Base-by-base conservation (phyloP, 2,329 filamentous ascomycete genomes). In the Aspergillus amoenus region DNA sequence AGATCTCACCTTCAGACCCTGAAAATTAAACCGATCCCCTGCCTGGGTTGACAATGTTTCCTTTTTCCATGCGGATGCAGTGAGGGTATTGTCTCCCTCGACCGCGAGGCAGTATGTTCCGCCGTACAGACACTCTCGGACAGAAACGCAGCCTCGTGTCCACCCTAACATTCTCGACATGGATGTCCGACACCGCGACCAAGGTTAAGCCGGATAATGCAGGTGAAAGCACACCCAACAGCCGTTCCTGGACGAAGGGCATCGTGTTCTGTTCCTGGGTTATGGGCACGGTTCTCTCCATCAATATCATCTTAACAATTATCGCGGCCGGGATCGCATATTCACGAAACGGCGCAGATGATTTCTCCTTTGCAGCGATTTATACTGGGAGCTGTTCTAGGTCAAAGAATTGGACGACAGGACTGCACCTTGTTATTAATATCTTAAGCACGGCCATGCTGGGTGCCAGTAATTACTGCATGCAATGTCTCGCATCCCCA, bases 401-500 rank as follows among this genome's bases (percentile, higher is more conserved):
- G 1, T 17, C 59, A 0, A 60, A 52, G 12, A 37, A 52, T n/a
- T 64, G 57, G 62, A 52, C 52, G 7, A 58, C 53, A 2, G 59
- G 63, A 13, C 52, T 79, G 0, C 80, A 83, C 65, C 63, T 83
- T 21, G 55, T 76, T 2, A 78, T 84, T 64, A 84, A 84, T 66
- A 56, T 73, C 1, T 66, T 82, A 32, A 75, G 76, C 27, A 81
- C 79, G 0, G 54, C 74, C 1, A 56, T 82, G 15, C 71, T 83
- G 0, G 72, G 74, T 2, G 78, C 78, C 4, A 79, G 76, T 37
- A 82, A 81, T 62, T 82, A 80, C 57, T 77, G 73, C 54, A 82
- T 83, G 78, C 82, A 84, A 58, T 72, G 78, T 18, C 66, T 85
- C 11, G 76, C 70, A 11, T 75, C 81, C 0, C 82, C 82, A 0